These are phyloP conservation scores for Bipolaris bicolor DNA, from an alignment of 2,329 filamentous ascomycete species.

Conservation along the genomic window DNA sequence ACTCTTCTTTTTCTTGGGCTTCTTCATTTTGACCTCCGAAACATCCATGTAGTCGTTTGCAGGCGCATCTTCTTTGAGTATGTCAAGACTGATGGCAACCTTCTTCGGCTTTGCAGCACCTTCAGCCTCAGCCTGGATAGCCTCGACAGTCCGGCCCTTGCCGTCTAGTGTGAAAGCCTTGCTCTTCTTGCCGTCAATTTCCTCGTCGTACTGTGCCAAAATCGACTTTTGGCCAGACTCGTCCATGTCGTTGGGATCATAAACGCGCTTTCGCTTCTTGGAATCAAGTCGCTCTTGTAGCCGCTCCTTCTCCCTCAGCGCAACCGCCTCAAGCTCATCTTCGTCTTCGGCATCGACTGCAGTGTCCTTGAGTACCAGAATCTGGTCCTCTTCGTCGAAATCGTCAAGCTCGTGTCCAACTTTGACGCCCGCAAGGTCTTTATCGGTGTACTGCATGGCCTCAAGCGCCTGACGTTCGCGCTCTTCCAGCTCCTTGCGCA, in stretches of 20 bases:
- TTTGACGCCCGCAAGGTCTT: conserved; percentile 86
- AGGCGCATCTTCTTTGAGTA: conserved; percentile 67
- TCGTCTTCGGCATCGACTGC: conserved; percentile 83
- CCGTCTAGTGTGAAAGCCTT: conserved; percentile 88
- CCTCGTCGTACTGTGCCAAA: conserved; percentile 92
- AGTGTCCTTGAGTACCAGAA: conserved; percentile 92
- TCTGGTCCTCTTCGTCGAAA: conserved; percentile 84
- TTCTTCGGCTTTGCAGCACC: conserved; percentile 64
- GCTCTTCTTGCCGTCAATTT: conserved; percentile 86
- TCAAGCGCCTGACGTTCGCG: conserved; percentile 69
- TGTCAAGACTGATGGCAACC: conserved; percentile 78
- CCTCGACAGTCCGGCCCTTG: conserved; percentile 68
- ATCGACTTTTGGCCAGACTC: conserved; percentile 71
- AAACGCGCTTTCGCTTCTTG: conserved; percentile 88
- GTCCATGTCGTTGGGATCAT: conserved; percentile 79
- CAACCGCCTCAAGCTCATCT: conserved; percentile 84
- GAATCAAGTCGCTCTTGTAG: conserved; percentile 77
- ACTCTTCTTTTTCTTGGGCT: conserved; percentile 42
- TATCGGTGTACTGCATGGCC: conserved; percentile 73
- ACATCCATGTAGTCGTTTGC: conserved; percentile 87
- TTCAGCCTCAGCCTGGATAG: conserved; percentile 64
- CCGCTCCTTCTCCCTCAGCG: conserved; percentile 73
- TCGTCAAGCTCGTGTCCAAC: conserved; percentile 85
- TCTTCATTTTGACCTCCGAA: conserved; percentile 89
- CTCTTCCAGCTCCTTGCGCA: conserved; percentile 78